Base-by-base conservation (phyloP, 768 basidiomycete genomes). In the Lentinula boryana region DNA sequence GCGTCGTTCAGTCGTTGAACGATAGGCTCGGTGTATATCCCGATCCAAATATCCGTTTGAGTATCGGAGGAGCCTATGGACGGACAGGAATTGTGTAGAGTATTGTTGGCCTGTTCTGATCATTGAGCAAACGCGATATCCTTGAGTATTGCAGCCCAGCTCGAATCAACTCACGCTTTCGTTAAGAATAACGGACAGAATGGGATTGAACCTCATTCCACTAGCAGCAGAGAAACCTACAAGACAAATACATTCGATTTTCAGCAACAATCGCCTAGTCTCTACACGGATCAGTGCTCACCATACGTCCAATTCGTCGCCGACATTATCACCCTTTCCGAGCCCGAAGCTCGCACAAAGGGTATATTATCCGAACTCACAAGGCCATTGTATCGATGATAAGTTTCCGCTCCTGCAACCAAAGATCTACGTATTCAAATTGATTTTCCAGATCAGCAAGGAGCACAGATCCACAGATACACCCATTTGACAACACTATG, bases 301-400 rank as follows among this genome's bases (percentile, higher is more conserved):
- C 89, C 91, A 61, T 75, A 73, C 5, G 80, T 80, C 90, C 91
- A 93, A 66, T 89, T 90, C 5, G 68, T 74, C 1, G 89, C 89
- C 18, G 87, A 85, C 16, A 80, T 70, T 3, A 91, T 75, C 4
- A 92, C 89, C 13, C 91, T 82, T 8, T 74, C 67, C 2, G 79
- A 78, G 15, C 79, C 76, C 1, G 81, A 78, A 0, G 83, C 72
- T 13, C 84, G 73, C 4, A 84, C 74, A 40, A 84, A 86, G 1
- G 81, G 81, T 2, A 77, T 58, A 48, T 67, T 70, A 18, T 72
- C 62, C n/a, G 69, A 58, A 31, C 65, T 61, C 12, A 83, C 63
- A 10, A 83, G 66, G 38, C 70, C 61, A 1, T 56, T 48, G 64
- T 86, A 85, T 5, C 83, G 75, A 38, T 71, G 31, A 67, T 74